Conservation (phyloP, 2,329 filamentous ascomycete species). For the Aspergillus candidus region DNA sequence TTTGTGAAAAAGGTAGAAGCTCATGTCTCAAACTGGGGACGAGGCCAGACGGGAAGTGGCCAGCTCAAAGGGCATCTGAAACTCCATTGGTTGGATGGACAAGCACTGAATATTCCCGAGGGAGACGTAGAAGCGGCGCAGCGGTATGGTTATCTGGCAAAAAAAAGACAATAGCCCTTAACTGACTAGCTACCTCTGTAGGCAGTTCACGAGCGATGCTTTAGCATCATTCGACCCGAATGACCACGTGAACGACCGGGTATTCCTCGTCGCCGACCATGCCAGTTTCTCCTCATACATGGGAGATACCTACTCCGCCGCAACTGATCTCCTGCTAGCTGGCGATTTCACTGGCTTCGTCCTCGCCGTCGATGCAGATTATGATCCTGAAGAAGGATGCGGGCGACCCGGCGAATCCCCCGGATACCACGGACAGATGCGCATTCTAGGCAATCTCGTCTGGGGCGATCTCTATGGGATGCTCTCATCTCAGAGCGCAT, state of each 20-base stretch:
- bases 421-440: slow-evolving; percentile 20
- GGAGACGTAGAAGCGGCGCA: slow-evolving; percentile 10
- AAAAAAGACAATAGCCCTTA: neutral
- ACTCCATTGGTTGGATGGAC: slow-evolving; percentile 23
- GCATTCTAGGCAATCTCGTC: slow-evolving; percentile 23
- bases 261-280: slow-evolving; percentile 16
- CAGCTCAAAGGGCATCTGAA: slow-evolving; percentile 17
- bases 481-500: slow-evolving; percentile 9
- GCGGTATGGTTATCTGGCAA: neutral
- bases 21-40: slow-evolving; percentile 21
- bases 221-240: neutral
- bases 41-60: slow-evolving; percentile 13
- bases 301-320: slow-evolving; percentile 5
- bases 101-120: slow-evolving; percentile 13
- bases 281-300: slow-evolving; percentile 14
- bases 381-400: slow-evolving; percentile 7
- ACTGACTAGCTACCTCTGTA: neutral
- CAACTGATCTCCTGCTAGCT: slow-evolving; percentile 2
- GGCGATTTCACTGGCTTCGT: slow-evolving; percentile 19
- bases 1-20: slow-evolving; percentile 17
- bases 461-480: slow-evolving; percentile 25
- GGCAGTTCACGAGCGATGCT: slow-evolving; percentile 9
- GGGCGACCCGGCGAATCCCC: slow-evolving; percentile 15
- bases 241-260: neutral
- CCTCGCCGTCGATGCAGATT: slow-evolving; percentile 20